Base-by-base conservation (phyloP, 768 basidiomycete species). In the Pholiota microspora region DNA sequence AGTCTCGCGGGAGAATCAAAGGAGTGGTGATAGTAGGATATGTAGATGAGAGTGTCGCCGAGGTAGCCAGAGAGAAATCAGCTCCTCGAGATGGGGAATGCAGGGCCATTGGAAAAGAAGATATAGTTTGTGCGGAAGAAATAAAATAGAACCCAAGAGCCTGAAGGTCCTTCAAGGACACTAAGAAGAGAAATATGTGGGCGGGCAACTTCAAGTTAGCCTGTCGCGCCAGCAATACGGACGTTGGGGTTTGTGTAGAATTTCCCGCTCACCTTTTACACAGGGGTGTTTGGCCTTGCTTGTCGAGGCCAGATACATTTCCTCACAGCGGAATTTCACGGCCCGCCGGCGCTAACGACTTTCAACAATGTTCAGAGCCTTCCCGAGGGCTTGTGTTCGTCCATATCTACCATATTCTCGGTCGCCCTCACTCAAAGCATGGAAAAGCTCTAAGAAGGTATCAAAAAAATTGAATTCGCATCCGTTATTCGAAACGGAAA, bases 171-270 rank as follows among this genome's bases (percentile, higher is more conserved):
- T 53, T 66, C 65, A 60, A 66, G 65, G 62, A 64, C 59, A 51
- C 52, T 24, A 57, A 49, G 54, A 18, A 27, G 54, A 59, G 53
- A 42, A 53, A 45, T 57, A 58, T 32, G 44, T 60, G 48, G 62
- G 66, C 66, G 66, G 64, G 66, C 64, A 67, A 64, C 66, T 45
- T 67, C 66, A 65, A 67, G 66, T 62, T 67, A 55, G 53, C 64
- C 64, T 62, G 34, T 12, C 42, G 59, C 56, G 47, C 53, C 54
- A 21, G 48, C 28, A 24, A 52, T 55, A 38, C 24, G 38, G 48
- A 28, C 24, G 29, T 47, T 16, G 48, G 44, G 4, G n/a, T 28
- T 35, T 27, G 38, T 28, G 12, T 31, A 29, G 7, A 27, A 28
- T 13, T 23, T 27, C 42, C n/a, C 38, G n/a, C 25, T 27, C 31